Percentiles rank a stretch among this genome's conserved stretches.
phyloP scores from a whole-genome alignment of 305 asterid species.

The Rubia tinctorum region DNA sequence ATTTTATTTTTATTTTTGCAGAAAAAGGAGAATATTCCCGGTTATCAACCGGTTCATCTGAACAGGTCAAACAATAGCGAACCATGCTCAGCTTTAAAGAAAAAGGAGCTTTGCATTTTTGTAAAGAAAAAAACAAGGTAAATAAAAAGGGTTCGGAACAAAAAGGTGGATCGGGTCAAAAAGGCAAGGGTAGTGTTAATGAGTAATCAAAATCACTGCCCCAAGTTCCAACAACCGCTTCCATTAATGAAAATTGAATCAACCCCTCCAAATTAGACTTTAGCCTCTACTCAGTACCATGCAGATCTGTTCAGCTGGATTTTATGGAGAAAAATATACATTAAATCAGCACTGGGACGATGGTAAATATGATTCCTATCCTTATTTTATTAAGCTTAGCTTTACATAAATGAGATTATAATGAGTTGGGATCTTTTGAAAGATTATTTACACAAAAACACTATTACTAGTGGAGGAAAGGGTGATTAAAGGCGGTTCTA shows the following conservation, averaged over 20 bases:
- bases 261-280: conserved; percentile 32
- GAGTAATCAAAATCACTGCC: conserved; percentile 7
- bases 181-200: background rate
- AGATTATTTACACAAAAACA: no score
- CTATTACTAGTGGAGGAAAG: no score
- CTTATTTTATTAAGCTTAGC: no score
- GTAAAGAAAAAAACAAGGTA: background rate
- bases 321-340: no score
- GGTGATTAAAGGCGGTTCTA: no score
- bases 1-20: no score
- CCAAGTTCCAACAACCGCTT: background rate
- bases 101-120: background rate
- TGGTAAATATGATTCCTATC: no score
- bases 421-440: no score
- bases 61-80: conserved; percentile 9
- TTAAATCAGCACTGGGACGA: no score
- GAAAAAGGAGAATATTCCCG: background rate
- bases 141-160: background rate
- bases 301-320: no score
- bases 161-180: conserved; percentile 21
- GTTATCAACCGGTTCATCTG: background rate
- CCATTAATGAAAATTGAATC: conserved; percentile 4
- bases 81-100: conserved; percentile 6
- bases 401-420: no score
- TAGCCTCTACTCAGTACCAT: no score